Evolutionary conservation across 495 filamentous ascomycete genomes (phyloP), one percentile per base, ranked within the genome.

Genomic region (Evansstolkia leycettana): DNA sequence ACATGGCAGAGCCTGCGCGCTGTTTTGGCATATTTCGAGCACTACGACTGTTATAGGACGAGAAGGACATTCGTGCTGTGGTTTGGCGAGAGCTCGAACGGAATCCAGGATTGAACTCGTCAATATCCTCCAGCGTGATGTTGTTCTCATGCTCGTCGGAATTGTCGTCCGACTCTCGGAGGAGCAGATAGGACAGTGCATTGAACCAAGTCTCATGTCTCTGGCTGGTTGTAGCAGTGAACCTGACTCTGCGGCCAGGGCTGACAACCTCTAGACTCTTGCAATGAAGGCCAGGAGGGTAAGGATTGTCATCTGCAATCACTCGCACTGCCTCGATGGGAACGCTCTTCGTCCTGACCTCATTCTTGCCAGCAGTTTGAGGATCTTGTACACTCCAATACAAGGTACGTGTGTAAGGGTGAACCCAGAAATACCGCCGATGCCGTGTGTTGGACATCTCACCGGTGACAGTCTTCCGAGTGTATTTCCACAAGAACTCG

Each of bases 141-240:
- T 73, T 70, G 39, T 73, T 72, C 28, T 76, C 73, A 1, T 66
- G 55, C 30, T 80, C 78, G 16, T 69, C 67, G 28, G 62, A 63
- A 19, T 62, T 62, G 20, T 80, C 73, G 29, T 73, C 56, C 15
- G 67, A 65, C 10, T 81, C 83, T 27, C 86, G 76, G 14, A 93
- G 60, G 18, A 96, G 70, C 9, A 98, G 73, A 50, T 98, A 98
- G 2, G 86, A 92, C 25, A 98, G 69, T 5, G 90, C 87, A 51
- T 95, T 95, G 71, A 90, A 96, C 90, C 90, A 98, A 3, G 88
- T 96, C 56, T 96, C 90, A 44, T 98, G 90, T 35, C 90, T 70
- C 48, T 94, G 86, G 12, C 84, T 80, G 7, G 90, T 98, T 18
- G 83, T 78, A 35, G 92, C 92, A 13, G 90, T 98, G 47, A 96